Evolutionary conservation across 148 eudicot species (phyloP).

Genomic region (Chenopodium suecicum): DNA sequence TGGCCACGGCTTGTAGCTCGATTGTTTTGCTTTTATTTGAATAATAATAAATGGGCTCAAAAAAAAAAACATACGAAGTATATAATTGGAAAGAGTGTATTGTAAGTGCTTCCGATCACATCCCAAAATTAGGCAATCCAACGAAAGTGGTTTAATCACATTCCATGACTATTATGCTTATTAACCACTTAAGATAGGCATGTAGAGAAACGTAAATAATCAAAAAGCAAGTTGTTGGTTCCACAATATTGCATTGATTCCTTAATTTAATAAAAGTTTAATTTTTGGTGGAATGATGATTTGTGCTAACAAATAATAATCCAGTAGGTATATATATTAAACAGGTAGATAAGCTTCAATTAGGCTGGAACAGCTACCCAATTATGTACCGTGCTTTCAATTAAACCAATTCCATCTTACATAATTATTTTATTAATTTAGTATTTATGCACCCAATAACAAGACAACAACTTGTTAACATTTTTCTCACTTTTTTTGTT

Average conservation of each 20-base stretch:
- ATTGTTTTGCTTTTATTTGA: too few species aligned
- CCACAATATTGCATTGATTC: too few species aligned
- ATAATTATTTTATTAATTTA: neutral
- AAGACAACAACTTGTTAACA: neutral
- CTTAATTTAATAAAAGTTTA: neutral
- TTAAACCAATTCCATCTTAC: neutral
- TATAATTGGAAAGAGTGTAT: too few species aligned
- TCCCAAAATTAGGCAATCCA: too few species aligned
- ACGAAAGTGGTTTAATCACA: too few species aligned
- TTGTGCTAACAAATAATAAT: neutral
- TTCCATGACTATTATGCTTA: too few species aligned
- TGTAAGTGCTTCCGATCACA: too few species aligned
- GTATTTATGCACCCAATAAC: neutral
- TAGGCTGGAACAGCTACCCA: conserved; percentile 9
- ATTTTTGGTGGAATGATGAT: conserved; percentile 20
- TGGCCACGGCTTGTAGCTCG: too few species aligned
- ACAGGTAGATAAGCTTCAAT: neutral
- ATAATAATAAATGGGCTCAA: too few species aligned
- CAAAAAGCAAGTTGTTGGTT: neutral
- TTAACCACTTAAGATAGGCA: too few species aligned
- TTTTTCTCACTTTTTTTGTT: neutral
- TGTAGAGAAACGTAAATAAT: conserved; percentile 10
- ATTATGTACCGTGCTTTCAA: neutral
- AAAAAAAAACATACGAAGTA: too few species aligned
- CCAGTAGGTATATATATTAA: too few species aligned